Evolutionary conservation across 768 basidiomycete species (phyloP).

Genomic region (Mycena albidolilacea): DNA sequence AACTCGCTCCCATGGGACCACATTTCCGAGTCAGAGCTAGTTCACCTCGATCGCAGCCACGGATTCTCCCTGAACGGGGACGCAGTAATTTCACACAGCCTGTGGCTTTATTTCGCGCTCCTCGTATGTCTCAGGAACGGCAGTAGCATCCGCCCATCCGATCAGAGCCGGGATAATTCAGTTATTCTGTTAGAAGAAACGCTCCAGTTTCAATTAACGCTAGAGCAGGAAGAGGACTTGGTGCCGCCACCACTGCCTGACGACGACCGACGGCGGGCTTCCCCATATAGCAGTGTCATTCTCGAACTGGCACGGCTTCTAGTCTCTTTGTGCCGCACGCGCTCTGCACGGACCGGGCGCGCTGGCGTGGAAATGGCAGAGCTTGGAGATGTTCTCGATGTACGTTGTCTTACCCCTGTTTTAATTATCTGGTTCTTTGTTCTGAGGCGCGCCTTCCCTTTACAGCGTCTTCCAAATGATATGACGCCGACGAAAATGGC

Average conservation of each 20-base stretch:
- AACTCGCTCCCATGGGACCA: conserved; percentile 26
- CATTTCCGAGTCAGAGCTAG: conserved; percentile 43
- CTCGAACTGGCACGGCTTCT: conserved; percentile 33
- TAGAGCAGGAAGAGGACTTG: conserved; percentile 28
- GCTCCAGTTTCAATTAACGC: conserved; percentile 30
- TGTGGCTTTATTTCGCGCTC: conserved; percentile 64
- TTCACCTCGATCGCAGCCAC: conserved; percentile 35
- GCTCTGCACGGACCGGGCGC: conserved; percentile 49
- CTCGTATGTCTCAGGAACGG: conserved; percentile 35
- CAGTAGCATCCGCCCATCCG: neutral
- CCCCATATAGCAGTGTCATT: conserved; percentile 33
- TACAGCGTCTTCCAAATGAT: conserved; percentile 54
- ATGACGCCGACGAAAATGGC: conserved; percentile 61
- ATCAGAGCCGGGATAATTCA: conserved; percentile 5
- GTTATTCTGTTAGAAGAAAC: conserved; percentile 23
- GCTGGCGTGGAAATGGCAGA: conserved; percentile 42
- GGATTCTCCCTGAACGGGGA: conserved; percentile 63
- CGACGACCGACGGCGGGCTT: conserved; percentile 20
- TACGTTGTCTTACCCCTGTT: conserved; percentile 39
- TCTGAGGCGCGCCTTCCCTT: conserved; percentile 27
- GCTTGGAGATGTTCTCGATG: conserved; percentile 56
- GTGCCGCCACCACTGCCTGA: conserved; percentile 30
- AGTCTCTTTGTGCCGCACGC: conserved; percentile 48
- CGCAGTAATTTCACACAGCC: conserved; percentile 63
- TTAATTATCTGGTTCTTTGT: conserved; percentile 14